A percentile compares a stretch with the other conserved stretches of the same genome.
These are phyloP conservation scores for Stellera chamaejasme DNA, from an alignment of 345 rosid genomes.

Conservation along the genomic window DNA sequence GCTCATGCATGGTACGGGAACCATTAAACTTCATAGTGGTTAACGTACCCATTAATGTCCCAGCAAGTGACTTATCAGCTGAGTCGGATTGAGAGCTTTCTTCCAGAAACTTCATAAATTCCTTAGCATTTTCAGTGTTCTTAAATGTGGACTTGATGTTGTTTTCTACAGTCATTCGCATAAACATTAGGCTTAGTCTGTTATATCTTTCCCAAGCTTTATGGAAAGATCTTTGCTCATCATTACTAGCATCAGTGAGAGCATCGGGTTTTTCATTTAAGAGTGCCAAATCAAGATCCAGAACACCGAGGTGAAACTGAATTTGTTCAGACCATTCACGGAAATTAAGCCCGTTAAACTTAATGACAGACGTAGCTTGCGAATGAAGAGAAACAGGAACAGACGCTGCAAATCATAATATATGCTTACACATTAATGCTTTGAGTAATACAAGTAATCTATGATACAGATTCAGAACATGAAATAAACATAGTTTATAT, in stretches of 20 bases:
- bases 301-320: background rate
- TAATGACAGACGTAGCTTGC: background rate
- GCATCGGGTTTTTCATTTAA: background rate
- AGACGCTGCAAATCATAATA: background rate
- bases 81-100: background rate
- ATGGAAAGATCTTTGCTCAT: background rate
- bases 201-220: background rate
- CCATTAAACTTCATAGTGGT: background rate
- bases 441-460: background rate
- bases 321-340: no score
- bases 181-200: background rate
- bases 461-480: background rate
- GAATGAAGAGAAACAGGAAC: background rate
- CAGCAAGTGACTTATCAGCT: background rate
- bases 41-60: background rate
- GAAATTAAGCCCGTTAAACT: background rate
- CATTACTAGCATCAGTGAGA: background rate
- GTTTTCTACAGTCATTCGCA: background rate
- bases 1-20: background rate
- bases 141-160: background rate
- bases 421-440: background rate
- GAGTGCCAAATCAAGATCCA: background rate
- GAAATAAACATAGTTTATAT: background rate
- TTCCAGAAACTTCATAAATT: background rate
- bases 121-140: background rate